Base-by-base conservation (phyloP, 2,329 filamentous ascomycete species). In the Chaetomium sp. region DNA sequence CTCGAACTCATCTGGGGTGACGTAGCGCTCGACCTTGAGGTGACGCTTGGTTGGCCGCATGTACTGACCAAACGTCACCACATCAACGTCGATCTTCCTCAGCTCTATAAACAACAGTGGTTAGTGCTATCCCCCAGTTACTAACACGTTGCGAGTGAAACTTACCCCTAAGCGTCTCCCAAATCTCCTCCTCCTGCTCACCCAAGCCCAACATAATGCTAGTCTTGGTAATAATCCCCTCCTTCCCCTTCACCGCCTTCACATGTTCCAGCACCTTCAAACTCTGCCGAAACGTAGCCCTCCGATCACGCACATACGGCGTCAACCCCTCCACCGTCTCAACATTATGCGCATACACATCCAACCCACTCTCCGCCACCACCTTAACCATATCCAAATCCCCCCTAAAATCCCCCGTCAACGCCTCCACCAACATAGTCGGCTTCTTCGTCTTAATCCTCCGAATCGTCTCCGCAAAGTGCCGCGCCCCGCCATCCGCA, bases 41-140 rank as follows among this genome's bases (percentile, higher is more conserved):
- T 99, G 94, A 45, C 92, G 84, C 79, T 97, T 99, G 4, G 94
- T 99, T 1, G 94, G 94, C 9, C 92, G 89, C 94, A 99, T 99
- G 77, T 99, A 99, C 76, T 99, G 94, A n/a, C 94, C 94, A 64
- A 99, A 99, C 0, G 94, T 99, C 56, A 99, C 91, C 10, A 99
- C 90, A 65, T 99, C 94, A 46, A 96, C 91, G 58, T 88, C 77
- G 56, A 84, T 81, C 62, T 85, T 85, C 56, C 94, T 82, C 10
- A 99, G 80, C 70, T 95, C 89, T 83, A 62, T 6, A 3, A 8
- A 12, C 40, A n/a, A 27, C 19, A 27, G 19, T 3, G 19, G 19
- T 27, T 19, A 12, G 54, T 5, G 46, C 49, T 5, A 27, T 38
- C 19, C 32, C 10, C 7, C 8, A 6, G 9, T 5, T 7, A 34